These are phyloP conservation scores for Boletus vinaceobasis DNA, from an alignment of 768 basidiomycete genomes.

Conservation along the genomic window DNA sequence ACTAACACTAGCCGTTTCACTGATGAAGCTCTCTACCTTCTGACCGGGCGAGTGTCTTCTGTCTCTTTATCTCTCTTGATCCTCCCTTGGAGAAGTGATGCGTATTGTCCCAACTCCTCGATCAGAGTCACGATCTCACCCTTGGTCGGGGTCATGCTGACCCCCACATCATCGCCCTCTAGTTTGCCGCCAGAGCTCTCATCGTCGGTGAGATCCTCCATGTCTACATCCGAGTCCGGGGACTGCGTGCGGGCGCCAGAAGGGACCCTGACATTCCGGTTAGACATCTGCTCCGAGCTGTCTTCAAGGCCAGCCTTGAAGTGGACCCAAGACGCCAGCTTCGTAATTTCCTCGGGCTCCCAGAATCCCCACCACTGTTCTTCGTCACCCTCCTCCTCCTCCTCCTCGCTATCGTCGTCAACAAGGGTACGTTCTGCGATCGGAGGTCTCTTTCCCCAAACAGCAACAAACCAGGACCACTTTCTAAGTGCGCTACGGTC, in stretches of 20 bases:
- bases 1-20: too few species aligned
- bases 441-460: conserved; percentile 59
- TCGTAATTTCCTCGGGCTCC: conserved; percentile 60
- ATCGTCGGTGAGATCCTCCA: conserved; percentile 14
- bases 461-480: conserved; percentile 79
- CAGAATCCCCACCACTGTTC: conserved; percentile 79
- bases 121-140: conserved; percentile 45
- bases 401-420: conserved; percentile 26
- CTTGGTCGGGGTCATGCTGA: conserved; percentile 18
- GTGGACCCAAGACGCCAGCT: conserved; percentile 63
- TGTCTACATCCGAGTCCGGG: conserved; percentile 16
- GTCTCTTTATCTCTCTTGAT: conserved; percentile 32
- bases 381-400: conserved; percentile 26
- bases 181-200: conserved; percentile 4
- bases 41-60: conserved; percentile 1
- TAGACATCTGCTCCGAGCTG: conserved; percentile 7
- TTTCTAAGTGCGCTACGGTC: conserved; percentile 51
- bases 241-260: not conserved
- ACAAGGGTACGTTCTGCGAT: conserved; percentile 23
- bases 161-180: conserved; percentile 2
- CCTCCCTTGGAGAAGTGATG: conserved; percentile 59
- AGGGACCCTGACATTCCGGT: not conserved
- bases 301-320: conserved; percentile 43
- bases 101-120: conserved; percentile 55
- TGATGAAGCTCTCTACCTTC: conserved; percentile 7